Evolutionary conservation across 2,329 filamentous ascomycete genomes (phyloP).

Genomic region (Aureobasidium lini): DNA sequence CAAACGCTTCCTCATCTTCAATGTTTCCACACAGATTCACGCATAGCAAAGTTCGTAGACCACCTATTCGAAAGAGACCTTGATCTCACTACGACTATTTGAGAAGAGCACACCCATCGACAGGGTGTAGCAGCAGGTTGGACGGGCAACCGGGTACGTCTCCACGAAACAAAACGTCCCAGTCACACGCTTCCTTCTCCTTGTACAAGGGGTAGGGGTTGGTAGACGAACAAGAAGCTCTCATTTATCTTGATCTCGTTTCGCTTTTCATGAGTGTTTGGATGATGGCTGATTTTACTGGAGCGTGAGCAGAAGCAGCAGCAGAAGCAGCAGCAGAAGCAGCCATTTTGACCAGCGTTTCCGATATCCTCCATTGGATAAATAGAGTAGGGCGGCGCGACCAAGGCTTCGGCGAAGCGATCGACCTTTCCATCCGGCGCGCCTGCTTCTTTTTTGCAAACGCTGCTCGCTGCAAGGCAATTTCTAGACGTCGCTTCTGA

Average conservation of each 20-base stretch:
- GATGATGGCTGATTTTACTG: background rate
- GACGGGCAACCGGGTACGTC: conserved; percentile 5
- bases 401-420: background rate
- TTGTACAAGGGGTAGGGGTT: conserved; percentile 6
- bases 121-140: conserved; percentile 5
- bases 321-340: background rate
- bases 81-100: background rate
- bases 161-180: background rate
- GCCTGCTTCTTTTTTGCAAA: background rate
- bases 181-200: conserved; percentile 9
- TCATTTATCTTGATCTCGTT: background rate
- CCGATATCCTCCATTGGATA: conserved; percentile 2
- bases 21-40: conserved; percentile 8
- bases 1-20: background rate
- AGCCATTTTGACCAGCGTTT: background rate
- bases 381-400: conserved; percentile 2
- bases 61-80: conserved; percentile 1
- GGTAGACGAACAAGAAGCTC: background rate
- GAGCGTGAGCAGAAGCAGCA: background rate
- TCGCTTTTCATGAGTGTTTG: background rate
- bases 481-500: background rate
- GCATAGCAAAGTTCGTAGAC: conserved; percentile 7
- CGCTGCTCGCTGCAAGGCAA: conserved; percentile 5
- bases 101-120: background rate
- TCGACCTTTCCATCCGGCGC: background rate